Evolutionary conservation across 306 rosid species (phyloP).

Genomic region (Vigna angularis): DNA sequence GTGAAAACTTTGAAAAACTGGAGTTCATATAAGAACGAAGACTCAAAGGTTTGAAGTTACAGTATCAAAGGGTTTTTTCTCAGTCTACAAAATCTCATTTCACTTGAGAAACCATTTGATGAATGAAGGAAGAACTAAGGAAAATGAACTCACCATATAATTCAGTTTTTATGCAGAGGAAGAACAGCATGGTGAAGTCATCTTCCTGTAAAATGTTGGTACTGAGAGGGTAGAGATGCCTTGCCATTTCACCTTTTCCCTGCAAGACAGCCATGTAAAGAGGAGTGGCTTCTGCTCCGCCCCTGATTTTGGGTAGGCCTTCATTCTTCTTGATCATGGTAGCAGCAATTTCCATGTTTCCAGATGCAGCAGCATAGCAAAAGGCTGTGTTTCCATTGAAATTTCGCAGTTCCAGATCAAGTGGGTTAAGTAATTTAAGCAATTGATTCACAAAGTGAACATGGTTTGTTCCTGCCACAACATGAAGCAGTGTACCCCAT

Average conservation of each 20-base stretch:
- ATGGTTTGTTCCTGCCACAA: conserved; percentile 46
- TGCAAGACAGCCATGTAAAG: conserved; percentile 48
- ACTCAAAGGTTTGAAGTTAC: too few relatives aligned
- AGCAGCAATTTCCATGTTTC: conserved; percentile 37
- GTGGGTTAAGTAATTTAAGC: background rate
- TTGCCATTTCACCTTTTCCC: conserved; percentile 46
- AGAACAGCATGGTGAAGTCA: conserved; percentile 36
- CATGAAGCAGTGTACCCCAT: conserved; percentile 45
- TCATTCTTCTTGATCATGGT: conserved; percentile 24
- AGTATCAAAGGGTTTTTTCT: too few relatives aligned
- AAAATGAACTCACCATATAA: conserved; percentile 44
- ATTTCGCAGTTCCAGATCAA: conserved; percentile 45
- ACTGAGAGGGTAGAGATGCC: conserved; percentile 12
- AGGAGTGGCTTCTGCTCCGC: conserved; percentile 39
- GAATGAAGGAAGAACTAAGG: background rate
- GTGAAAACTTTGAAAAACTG: too few relatives aligned
- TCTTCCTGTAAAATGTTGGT: background rate
- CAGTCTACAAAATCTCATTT: too few relatives aligned
- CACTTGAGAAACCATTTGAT: background rate
- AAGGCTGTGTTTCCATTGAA: conserved; percentile 42
- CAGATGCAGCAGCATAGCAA: conserved; percentile 42
- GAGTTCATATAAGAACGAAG: too few relatives aligned
- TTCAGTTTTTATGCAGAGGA: conserved; percentile 29
- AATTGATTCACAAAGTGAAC: conserved; percentile 48
- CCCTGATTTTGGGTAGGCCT: conserved; percentile 7